phyloP scores from a whole-genome alignment of 371 early-diverging fungal genomes.

The Coemansia sp. region DNA sequence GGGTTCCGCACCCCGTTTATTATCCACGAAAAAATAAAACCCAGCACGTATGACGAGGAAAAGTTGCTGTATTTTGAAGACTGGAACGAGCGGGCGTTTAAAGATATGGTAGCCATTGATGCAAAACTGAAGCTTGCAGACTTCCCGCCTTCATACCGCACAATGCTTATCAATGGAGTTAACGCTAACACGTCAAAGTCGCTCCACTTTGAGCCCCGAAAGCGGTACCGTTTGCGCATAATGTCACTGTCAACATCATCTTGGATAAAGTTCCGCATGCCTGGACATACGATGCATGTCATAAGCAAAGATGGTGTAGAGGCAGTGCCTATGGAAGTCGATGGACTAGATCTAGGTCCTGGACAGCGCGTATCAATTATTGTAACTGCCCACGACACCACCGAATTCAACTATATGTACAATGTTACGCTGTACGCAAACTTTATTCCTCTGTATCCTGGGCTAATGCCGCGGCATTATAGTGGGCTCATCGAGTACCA shows the following conservation, averaged over 20 bases:
- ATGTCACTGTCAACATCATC: slow-evolving; percentile 74
- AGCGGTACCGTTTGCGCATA: slow-evolving; percentile 78
- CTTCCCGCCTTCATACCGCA: neutral
- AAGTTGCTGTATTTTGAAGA: slow-evolving; percentile 58
- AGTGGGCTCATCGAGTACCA: slow-evolving; percentile 15
- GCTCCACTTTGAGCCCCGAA: slow-evolving; percentile 63
- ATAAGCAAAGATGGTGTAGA: slow-evolving; percentile 76
- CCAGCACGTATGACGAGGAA: slow-evolving; percentile 62
- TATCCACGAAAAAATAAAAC: slow-evolving; percentile 35
- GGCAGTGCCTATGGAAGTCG: slow-evolving; percentile 40
- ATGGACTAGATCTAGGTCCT: slow-evolving; percentile 59
- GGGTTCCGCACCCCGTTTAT: slow-evolving; percentile 74
- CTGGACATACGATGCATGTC: slow-evolving; percentile 70
- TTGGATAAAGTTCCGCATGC: slow-evolving; percentile 73
- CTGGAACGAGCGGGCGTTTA: slow-evolving; percentile 13
- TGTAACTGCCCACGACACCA: slow-evolving; percentile 67
- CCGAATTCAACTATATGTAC: slow-evolving; percentile 61
- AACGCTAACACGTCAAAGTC: neutral
- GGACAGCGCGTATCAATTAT: slow-evolving; percentile 72
- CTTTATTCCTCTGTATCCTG: slow-evolving; percentile 7
- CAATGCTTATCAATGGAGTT: slow-evolving; percentile 19
- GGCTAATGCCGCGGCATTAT: slow-evolving; percentile 13
- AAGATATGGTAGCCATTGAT: neutral
- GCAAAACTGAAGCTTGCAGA: neutral
- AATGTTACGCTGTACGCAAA: slow-evolving; percentile 20